Evolutionary conservation across 371 early-diverging fungal genomes (phyloP).

Genomic region (Mucor sp.): DNA sequence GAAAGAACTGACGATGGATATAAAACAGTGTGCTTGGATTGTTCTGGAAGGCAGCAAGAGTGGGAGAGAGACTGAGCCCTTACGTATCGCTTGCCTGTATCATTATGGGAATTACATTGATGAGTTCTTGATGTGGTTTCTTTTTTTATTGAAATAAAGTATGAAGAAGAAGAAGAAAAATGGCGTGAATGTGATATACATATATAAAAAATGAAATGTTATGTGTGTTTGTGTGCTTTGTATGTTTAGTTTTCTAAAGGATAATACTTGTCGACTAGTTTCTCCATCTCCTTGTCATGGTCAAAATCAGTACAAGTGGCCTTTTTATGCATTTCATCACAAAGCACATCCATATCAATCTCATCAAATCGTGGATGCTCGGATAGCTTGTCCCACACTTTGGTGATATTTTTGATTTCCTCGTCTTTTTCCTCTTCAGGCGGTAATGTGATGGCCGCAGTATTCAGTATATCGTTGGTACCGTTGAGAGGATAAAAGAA

Average conservation of each 20-base stretch:
- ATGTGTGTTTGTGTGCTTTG: not conserved
- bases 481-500: slow-evolving; percentile 21
- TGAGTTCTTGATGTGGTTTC: slow-evolving; percentile 43
- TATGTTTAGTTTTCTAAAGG: slow-evolving; percentile 5
- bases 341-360: slow-evolving; percentile 55
- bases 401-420: slow-evolving; percentile 49
- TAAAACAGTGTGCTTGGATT: slow-evolving; percentile 69
- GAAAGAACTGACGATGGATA: not conserved
- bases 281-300: slow-evolving; percentile 16
- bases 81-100: slow-evolving; percentile 87
- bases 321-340: slow-evolving; percentile 60
- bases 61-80: slow-evolving; percentile 88
- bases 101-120: slow-evolving; percentile 72
- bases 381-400: slow-evolving; percentile 57
- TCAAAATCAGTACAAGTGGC: slow-evolving; percentile 38
- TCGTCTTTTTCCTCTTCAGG: not conserved
- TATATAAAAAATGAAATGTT: not conserved
- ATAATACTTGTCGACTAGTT: slow-evolving; percentile 10
- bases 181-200: slow-evolving; percentile 1
- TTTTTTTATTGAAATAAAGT: not conserved
- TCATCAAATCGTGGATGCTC: slow-evolving; percentile 62
- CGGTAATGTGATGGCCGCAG: not conserved
- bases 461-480: slow-evolving; percentile 3
- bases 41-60: slow-evolving; percentile 91
- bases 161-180: not conserved